Base-by-base conservation (phyloP, 2,329 filamentous ascomycete genomes). In the Calonectria pauciramosa region DNA sequence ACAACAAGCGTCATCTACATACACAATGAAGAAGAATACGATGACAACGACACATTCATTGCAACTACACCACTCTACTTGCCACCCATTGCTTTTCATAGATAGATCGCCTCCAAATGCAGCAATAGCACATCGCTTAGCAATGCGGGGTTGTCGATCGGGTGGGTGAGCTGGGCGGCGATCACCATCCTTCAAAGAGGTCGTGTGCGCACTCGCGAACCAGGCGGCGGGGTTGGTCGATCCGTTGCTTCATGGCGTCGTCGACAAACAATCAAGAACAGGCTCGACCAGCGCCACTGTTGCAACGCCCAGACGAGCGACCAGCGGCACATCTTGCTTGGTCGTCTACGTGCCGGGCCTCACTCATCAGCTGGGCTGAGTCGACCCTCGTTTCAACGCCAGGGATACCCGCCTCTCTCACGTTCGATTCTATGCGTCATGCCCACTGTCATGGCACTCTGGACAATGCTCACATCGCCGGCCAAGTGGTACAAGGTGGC, bases 111-210 rank as follows among this genome's bases (percentile, higher is more conserved):
- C 52, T 67, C 34, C 64, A 14, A 44, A 38, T 44, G n/a, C 52
- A 65, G 41, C 20, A 65, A 63, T 69, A 52, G 51, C 68, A 63
- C 44, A 64, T 76, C 23, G 68, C 60, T 73, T 72, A 49, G 67
- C 71, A 70, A 74, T 80, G 78, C 74, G 78, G 78, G 78, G 78
- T 78, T 65, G 77, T 78, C 78, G 77, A 80, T 80, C 78, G 71
- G 72, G 78, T 74, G 78, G 75, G 60, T 74, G 78, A 76, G 38
- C 26, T 65, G 30, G 41, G 20, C 20, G 41, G 60, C 68, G 68
- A 71, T 71, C 68, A 49, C 49, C 59, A 69, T 41, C 56, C 56
- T 38, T 63, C 34, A 63, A 18, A 28, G 56, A 63, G 56, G 56
- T 41, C 56, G 56, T 63, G 56, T 63, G 56, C 56, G 9, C 56